Evolutionary conservation across 345 rosid genomes (phyloP).

Genomic region (Passiflora organensis): DNA sequence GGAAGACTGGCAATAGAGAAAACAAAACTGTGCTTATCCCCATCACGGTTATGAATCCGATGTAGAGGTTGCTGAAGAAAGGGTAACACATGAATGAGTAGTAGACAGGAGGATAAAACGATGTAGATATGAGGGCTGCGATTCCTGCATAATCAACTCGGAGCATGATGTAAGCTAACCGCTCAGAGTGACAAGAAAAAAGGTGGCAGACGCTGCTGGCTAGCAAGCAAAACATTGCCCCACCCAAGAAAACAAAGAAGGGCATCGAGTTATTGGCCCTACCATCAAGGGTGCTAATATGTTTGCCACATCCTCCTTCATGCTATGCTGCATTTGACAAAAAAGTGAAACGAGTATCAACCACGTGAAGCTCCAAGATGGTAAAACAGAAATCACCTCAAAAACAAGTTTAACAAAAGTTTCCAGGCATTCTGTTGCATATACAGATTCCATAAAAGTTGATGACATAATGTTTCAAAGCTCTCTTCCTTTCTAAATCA

Average conservation of each 20-base stretch:
- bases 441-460: too few species aligned
- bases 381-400: too few species aligned
- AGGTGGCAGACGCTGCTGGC: conserved; percentile 90
- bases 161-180: conserved; percentile 80
- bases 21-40: conserved; percentile 59
- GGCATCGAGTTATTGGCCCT: conserved; percentile 88
- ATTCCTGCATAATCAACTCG: conserved; percentile 89
- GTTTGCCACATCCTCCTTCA: conserved; percentile 75
- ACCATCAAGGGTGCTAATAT: conserved; percentile 63
- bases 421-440: too few species aligned
- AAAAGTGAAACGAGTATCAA: conserved; percentile 10
- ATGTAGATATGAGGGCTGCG: conserved; percentile 82
- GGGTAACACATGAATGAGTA: conserved; percentile 95
- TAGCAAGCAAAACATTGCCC: conserved; percentile 94
- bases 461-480: too few species aligned
- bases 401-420: too few species aligned
- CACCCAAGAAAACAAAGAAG: conserved; percentile 79
- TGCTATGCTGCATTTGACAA: conserved; percentile 40
- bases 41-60: conserved; percentile 73
- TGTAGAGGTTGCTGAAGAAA: conserved; percentile 81
- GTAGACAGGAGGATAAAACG: conserved; percentile 87
- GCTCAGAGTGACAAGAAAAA: conserved; percentile 79
- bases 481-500: too few species aligned
- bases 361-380: too few species aligned
- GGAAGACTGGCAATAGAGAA: conserved; percentile 80